A percentile compares a stretch with the other conserved stretches of the same genome.
Conservation (phyloP, 768 basidiomycete species). For the Neoboletus subvelutipes region DNA sequence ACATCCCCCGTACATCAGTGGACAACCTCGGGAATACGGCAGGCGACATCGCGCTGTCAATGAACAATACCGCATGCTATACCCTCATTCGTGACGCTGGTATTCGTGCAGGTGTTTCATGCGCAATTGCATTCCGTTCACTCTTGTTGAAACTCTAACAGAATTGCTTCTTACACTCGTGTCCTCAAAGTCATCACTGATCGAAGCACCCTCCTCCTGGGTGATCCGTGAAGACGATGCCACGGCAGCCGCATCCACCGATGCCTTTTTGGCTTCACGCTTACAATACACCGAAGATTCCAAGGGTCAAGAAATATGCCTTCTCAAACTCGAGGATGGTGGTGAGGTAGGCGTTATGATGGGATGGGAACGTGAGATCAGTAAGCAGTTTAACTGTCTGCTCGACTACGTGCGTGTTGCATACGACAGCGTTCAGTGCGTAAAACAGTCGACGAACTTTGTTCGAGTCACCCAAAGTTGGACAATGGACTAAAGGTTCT, state of each 20-base stretch:
- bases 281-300: slow-evolving; percentile 69
- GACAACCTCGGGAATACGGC: slow-evolving; percentile 82
- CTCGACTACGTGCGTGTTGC: slow-evolving; percentile 4
- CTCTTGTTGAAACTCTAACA: slow-evolving; percentile 27
- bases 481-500: slow-evolving; percentile 59
- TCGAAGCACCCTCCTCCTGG: slow-evolving; percentile 32
- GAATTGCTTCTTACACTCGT: slow-evolving; percentile 73
- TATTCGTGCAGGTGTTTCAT: slow-evolving; percentile 73
- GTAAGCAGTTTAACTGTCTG: slow-evolving; percentile 35
- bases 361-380: slow-evolving; percentile 93
- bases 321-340: slow-evolving; percentile 55
- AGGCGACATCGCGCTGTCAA: slow-evolving; percentile 85
- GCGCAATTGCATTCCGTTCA: slow-evolving; percentile 3
- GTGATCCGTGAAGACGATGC: slow-evolving; percentile 50
- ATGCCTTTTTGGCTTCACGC: slow-evolving; percentile 67
- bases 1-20: slow-evolving; percentile 41
- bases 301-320: slow-evolving; percentile 80
- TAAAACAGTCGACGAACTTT: slow-evolving; percentile 70
- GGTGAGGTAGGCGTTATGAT: slow-evolving; percentile 98
- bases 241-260: slow-evolving; percentile 60
- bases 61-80: slow-evolving; percentile 77
- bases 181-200: slow-evolving; percentile 40
- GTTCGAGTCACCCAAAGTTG: slow-evolving; percentile 47
- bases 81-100: slow-evolving; percentile 86
- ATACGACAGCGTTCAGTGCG: slow-evolving; percentile 52